Percentiles rank a stretch among this genome's conserved stretches.
phyloP scores from a whole-genome alignment of 2,329 filamentous ascomycete genomes.

The Stachybotrys elegans region DNA sequence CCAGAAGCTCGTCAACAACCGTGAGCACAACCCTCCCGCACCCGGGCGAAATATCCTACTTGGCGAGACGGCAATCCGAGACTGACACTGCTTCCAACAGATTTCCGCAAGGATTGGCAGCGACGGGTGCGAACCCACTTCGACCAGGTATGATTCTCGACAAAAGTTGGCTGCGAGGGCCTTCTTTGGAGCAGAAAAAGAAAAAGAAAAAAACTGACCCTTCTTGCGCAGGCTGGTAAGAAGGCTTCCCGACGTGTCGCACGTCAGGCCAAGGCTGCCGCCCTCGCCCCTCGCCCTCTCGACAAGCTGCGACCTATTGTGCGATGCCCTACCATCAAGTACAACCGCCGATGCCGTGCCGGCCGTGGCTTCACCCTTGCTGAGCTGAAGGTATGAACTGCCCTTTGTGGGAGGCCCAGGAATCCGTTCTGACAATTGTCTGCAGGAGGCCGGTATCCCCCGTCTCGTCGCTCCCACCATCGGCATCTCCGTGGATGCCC shows the following conservation, averaged over 20 bases:
- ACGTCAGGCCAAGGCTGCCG: constrained; percentile 90
- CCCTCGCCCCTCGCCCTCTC: constrained; percentile 91
- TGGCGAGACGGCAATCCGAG: constrained; percentile 14
- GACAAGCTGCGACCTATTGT: constrained; percentile 96
- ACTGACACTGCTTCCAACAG: constrained; percentile 46
- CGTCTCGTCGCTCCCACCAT: constrained; percentile 92
- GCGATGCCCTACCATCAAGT: constrained; percentile 96
- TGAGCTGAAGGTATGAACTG: constrained; percentile 84
- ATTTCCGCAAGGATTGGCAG: constrained; percentile 99
- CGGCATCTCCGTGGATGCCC: constrained; percentile 93
- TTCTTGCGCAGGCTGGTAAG: constrained; percentile 70
- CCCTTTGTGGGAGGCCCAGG: not conserved
- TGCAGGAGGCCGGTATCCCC: constrained; percentile 87
- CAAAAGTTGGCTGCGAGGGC: constrained; percentile 8
- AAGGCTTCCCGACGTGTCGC: constrained; percentile 90
- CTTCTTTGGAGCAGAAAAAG: not conserved
- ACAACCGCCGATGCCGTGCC: constrained; percentile 96
- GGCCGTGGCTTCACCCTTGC: constrained; percentile 96
- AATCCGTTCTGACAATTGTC: constrained; percentile 26
- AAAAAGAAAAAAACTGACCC: constrained; percentile 10
- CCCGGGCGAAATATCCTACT: not conserved
- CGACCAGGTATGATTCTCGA: constrained; percentile 87
- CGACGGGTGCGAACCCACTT: constrained; percentile 98
- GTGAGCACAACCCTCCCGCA: constrained; percentile 49
- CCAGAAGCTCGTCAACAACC: constrained; percentile 96